Evolutionary conservation across 225 moss, liverwort and hornwort genomes (phyloP).

Genomic region (Bryoerythrophyllum caledonicum): DNA sequence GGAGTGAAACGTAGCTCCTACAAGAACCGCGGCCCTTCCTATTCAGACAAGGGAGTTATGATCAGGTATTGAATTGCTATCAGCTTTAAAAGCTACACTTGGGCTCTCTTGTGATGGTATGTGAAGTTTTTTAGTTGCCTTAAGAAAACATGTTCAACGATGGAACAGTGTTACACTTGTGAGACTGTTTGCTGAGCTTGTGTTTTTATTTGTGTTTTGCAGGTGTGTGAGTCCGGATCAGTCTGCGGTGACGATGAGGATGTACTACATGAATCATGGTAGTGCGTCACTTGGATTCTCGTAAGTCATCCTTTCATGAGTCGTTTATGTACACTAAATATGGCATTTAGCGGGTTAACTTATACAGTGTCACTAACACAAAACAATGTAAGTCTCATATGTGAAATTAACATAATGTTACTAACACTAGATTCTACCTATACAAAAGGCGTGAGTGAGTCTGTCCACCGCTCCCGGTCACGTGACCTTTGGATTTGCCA

Average conservation of each 20-base stretch:
- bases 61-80: conserved; percentile 57
- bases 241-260: conserved; percentile 71
- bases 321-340: not conserved
- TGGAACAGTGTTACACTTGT: conserved; percentile 10
- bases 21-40: conserved; percentile 81
- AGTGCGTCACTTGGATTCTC: conserved; percentile 91
- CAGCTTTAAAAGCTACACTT: conserved; percentile 2
- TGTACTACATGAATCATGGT: conserved; percentile 85
- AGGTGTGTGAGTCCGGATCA: conserved; percentile 95
- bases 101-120: not conserved
- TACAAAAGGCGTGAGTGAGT: too few relatives aligned
- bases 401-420: too few relatives aligned
- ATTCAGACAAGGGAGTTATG: conserved; percentile 86
- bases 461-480: too few relatives aligned
- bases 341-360: too few relatives aligned
- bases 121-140: not conserved
- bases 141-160: not conserved
- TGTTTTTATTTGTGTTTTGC: conserved; percentile 21
- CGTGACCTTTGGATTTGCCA: too few relatives aligned
- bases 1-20: conserved; percentile 82
- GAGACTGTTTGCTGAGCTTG: conserved; percentile 20
- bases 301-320: conserved; percentile 51
- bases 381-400: too few relatives aligned
- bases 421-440: too few relatives aligned
- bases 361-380: too few relatives aligned